phyloP scores from a whole-genome alignment of 2,329 filamentous ascomycete genomes.

The Colletotrichum sansevieriae region DNA sequence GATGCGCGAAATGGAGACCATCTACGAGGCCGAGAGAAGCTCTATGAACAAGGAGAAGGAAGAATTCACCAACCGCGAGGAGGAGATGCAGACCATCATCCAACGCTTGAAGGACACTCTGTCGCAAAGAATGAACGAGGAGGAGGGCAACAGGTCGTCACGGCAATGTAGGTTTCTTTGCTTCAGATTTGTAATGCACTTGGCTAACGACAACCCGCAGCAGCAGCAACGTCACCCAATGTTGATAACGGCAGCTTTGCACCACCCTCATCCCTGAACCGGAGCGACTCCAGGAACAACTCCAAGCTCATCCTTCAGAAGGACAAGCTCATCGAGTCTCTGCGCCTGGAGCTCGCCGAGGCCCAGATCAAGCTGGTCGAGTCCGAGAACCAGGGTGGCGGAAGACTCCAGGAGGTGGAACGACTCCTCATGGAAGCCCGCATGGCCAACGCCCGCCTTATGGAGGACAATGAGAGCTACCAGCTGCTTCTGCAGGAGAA shows the following conservation, averaged over 20 bases:
- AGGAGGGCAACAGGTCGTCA: conserved; percentile 70
- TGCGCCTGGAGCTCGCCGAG: conserved; percentile 93
- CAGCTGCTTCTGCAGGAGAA: conserved; percentile 94
- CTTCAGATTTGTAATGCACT: background rate
- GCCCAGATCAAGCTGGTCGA: conserved; percentile 96
- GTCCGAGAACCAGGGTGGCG: conserved; percentile 91
- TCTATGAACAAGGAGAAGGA: conserved; percentile 93
- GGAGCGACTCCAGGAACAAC: conserved; percentile 89
- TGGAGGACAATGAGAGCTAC: conserved; percentile 99
- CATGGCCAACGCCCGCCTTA: conserved; percentile 94
- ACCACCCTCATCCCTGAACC: conserved; percentile 84
- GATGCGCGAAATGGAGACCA: conserved; percentile 90
- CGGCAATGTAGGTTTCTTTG: conserved; percentile 65
- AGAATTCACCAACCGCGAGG: conserved; percentile 84
- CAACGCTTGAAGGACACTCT: conserved; percentile 92
- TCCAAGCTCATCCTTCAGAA: conserved; percentile 94
- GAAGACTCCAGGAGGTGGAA: conserved; percentile 90
- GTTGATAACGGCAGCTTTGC: conserved; percentile 86
- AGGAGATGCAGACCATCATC: conserved; percentile 91
- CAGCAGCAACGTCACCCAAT: conserved; percentile 68
- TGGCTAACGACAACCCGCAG: conserved; percentile 23
- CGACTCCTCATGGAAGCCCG: conserved; percentile 89
- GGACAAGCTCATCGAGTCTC: conserved; percentile 93
- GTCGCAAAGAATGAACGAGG: conserved; percentile 75
- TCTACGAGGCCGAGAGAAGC: conserved; percentile 91